These are phyloP conservation scores for Pezicula carpinea DNA, from an alignment of 2,329 filamentous ascomycete species.

Conservation along the genomic window DNA sequence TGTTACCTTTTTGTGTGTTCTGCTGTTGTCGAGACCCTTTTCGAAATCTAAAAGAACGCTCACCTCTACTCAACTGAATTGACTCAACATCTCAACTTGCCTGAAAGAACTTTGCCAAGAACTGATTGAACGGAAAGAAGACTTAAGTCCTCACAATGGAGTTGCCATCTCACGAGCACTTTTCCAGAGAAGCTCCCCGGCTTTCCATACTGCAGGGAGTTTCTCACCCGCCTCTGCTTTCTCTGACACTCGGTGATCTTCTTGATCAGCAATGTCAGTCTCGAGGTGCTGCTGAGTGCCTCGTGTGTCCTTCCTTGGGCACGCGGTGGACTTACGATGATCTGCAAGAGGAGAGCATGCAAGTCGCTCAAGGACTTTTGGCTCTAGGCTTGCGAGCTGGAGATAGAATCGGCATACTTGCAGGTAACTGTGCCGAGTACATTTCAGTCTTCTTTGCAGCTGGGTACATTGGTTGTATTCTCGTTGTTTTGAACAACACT, in stretches of 20 bases:
- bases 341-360: slow-evolving; percentile 57
- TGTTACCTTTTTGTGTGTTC: no score
- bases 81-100: no score
- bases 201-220: no score
- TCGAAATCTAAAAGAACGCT: slow-evolving; percentile 29
- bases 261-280: slow-evolving; percentile 65
- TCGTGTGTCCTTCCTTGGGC: slow-evolving; percentile 73
- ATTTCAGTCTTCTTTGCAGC: slow-evolving; percentile 22
- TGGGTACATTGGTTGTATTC: slow-evolving; percentile 51
- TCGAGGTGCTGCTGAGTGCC: slow-evolving; percentile 60
- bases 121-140: no score
- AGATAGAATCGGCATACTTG: slow-evolving; percentile 19
- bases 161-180: no score
- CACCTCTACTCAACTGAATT: no score
- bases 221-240: slow-evolving; percentile 61
- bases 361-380: slow-evolving; percentile 60
- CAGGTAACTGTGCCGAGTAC: slow-evolving; percentile 23
- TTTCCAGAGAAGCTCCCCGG: no score
- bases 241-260: slow-evolving; percentile 68
- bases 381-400: slow-evolving; percentile 4
- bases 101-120: no score
- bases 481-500: slow-evolving; percentile 79
- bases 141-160: no score
- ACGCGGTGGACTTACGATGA: slow-evolving; percentile 69
- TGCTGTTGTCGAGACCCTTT: slow-evolving; percentile 57